Conservation (phyloP, 2,329 filamentous ascomycete genomes). For the Phoma sp. region DNA sequence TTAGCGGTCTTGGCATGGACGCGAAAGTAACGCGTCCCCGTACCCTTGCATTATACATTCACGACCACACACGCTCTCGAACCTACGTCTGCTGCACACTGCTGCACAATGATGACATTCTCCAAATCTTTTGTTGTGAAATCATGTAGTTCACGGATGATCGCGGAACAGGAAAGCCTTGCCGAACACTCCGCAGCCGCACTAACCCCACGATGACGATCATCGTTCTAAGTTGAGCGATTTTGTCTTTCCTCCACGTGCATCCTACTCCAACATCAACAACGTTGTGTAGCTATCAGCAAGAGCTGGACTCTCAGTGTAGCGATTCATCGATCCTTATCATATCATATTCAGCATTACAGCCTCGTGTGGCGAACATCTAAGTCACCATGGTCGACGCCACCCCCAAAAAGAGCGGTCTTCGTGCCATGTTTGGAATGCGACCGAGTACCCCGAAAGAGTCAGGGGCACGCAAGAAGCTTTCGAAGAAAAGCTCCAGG, state of each 20-base stretch:
- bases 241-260: slow-evolving; percentile 8
- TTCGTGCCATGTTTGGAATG: slow-evolving; percentile 31
- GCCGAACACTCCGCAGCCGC: slow-evolving; percentile 13
- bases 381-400: slow-evolving; percentile 23
- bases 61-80: not conserved
- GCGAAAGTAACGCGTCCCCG: not conserved
- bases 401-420: slow-evolving; percentile 28
- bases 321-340: not conserved
- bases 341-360: not conserved
- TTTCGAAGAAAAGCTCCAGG: slow-evolving; percentile 33
- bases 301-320: slow-evolving; percentile 1
- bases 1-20: slow-evolving; percentile 7
- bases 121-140: not conserved
- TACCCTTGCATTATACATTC: not conserved
- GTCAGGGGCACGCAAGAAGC: slow-evolving; percentile 26
- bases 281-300: not conserved
- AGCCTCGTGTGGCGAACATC: not conserved
- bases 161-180: slow-evolving; percentile 6
- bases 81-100: not conserved
- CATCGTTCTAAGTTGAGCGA: slow-evolving; percentile 8
- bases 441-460: slow-evolving; percentile 24
- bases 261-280: slow-evolving; percentile 2
- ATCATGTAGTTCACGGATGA: slow-evolving; percentile 1
- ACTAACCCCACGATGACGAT: slow-evolving; percentile 18
- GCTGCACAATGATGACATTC: not conserved